Evolutionary conservation across 2,329 filamentous ascomycete species (phyloP), one percentile per base, ranked within the genome.

Genomic region (Metarhizium album): DNA sequence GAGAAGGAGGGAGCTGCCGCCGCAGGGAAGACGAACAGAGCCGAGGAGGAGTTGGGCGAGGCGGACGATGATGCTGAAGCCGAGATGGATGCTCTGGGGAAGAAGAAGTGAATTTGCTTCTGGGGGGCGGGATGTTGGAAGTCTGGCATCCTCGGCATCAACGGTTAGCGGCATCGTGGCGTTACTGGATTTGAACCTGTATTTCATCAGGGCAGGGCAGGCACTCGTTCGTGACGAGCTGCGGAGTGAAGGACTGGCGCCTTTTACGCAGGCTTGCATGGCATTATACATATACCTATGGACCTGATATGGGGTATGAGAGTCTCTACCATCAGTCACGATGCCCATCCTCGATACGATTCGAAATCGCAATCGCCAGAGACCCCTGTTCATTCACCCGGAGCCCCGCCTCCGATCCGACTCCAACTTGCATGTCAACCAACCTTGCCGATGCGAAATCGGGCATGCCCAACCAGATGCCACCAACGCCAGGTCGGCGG

Each of bases 11-110:
- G 42, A 52, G 51, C 20, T 51, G 54, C 40, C 42, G 46, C 42
- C 20, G 31, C 53, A 40, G 50, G 55, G 3, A 57, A 62, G 53
- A 56, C 55, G 40, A 60, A 45, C 48, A 64, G 57, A 43, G 69
- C 66, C 6, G 75, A 78, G 57, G 73, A 78, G 65, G 75, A 75
- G 55, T 55, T 78, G 47, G 74, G 73, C 3, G 75, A 75, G 58
- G 74, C 64, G 2, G 76, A 78, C 55, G 75, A 79, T 58, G 75
- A 78, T 60, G 65, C 61, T 24, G 61, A 73, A 58, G 71, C 62
- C 2, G 62, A 71, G 59, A 62, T 63, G n/a, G 67, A 71, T 61
- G 64, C 67, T 3, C 42, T 70, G 52, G 67, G 67, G 23, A 70
- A 65, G 62, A 70, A 64, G 56, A 63, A 63, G 48, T 68, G 55